Evolutionary conservation across 179 eudicot species (phyloP).

Genomic region (Beta lomatogona): DNA sequence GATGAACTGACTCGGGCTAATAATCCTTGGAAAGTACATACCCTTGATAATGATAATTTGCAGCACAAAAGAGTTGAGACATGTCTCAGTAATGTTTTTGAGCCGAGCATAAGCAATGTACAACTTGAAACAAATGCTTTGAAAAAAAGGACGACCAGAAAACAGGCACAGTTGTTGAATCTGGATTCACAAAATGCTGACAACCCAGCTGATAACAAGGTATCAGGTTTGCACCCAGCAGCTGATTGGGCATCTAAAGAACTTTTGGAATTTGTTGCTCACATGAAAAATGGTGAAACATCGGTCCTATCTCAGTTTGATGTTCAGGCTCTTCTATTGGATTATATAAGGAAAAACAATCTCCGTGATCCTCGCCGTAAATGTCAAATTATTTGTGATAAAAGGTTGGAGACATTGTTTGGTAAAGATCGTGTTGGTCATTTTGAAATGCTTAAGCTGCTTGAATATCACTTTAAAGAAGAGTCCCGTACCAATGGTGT

Average conservation of each 20-base stretch:
- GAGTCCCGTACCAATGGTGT: conserved; percentile 67
- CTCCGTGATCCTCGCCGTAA: conserved; percentile 95
- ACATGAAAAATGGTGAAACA: conserved; percentile 85
- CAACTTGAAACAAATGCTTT: conserved; percentile 47
- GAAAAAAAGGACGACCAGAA: conserved; percentile 65
- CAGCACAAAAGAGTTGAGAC: conserved; percentile 42
- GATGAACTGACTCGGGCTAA: conserved; percentile 72
- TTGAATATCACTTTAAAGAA: conserved; percentile 92
- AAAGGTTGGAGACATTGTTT: conserved; percentile 72
- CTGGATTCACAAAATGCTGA: conserved; percentile 35
- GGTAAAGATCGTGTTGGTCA: conserved; percentile 94
- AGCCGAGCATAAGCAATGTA: conserved; percentile 48
- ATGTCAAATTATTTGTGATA: conserved; percentile 94
- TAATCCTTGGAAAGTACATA: conserved; percentile 70
- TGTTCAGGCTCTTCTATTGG: conserved; percentile 92
- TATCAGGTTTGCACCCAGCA: conserved; percentile 32
- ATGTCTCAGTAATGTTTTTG: conserved; percentile 46
- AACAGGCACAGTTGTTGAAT: conserved; percentile 45
- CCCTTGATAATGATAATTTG: conserved; percentile 42
- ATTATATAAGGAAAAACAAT: conserved; percentile 79
- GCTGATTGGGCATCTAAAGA: conserved; percentile 93
- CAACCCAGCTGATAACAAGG: conserved; percentile 35
- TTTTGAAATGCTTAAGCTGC: conserved; percentile 96
- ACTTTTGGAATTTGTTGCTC: conserved; percentile 85
- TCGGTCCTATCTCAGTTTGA: conserved; percentile 80